Evolutionary conservation across 2,329 filamentous ascomycete genomes (phyloP).

Genomic region (Magnaporthales sp.): DNA sequence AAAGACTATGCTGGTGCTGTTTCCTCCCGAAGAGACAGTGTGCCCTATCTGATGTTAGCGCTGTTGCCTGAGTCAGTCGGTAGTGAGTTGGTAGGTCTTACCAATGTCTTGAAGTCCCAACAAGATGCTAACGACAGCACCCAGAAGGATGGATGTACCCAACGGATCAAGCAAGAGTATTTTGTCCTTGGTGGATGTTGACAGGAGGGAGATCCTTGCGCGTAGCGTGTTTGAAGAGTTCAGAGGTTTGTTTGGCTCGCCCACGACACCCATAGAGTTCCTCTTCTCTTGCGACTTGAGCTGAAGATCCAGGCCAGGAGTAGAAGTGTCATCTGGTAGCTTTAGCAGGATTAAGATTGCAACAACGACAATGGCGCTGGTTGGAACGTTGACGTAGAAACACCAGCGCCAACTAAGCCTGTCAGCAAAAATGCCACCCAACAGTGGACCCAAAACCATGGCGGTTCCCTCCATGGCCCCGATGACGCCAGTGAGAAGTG

Average conservation of each 20-base stretch:
- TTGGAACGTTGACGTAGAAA: conserved; percentile 28
- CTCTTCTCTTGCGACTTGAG: neutral
- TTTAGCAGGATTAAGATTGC: conserved; percentile 10
- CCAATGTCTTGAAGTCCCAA: conserved; percentile 8
- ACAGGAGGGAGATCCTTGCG: conserved; percentile 32
- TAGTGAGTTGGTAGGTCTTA: too few relatives aligned
- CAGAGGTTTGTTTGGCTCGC: conserved; percentile 5
- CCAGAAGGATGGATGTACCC: conserved; percentile 7
- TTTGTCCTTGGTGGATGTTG: conserved; percentile 40
- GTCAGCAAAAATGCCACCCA: conserved; percentile 26
- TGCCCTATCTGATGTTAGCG: neutral
- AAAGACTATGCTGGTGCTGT: neutral
- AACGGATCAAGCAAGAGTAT: conserved; percentile 26
- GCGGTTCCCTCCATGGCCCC: conserved; percentile 11
- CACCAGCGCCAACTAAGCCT: conserved; percentile 26
- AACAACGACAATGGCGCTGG: conserved; percentile 19
- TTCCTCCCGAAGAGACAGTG: neutral
- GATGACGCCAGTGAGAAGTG: conserved; percentile 12
- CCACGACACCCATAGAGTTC: conserved; percentile 30
- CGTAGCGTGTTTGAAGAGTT: conserved; percentile 8
- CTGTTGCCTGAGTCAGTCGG: neutral
- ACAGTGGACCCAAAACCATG: conserved; percentile 22
- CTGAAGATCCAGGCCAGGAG: neutral
- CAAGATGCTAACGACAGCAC: conserved; percentile 28
- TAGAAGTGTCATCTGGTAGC: neutral